Conservation (phyloP, 2,329 filamentous ascomycete genomes). For the Calonectria henricotiae region DNA sequence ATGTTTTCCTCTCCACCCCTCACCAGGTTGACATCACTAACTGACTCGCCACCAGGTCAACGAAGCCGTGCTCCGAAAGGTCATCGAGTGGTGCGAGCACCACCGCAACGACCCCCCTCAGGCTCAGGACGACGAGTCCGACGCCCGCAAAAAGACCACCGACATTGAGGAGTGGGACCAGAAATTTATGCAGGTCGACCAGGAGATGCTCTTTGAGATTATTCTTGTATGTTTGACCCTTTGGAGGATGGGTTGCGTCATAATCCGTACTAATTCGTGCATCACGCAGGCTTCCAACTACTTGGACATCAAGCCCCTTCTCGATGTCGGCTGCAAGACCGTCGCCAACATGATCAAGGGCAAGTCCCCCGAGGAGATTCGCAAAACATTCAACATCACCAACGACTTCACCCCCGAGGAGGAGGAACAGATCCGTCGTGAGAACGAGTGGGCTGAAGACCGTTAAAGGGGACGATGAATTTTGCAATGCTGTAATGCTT, state of each 20-base stretch:
- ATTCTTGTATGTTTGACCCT: conserved; percentile 80
- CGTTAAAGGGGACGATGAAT: conserved; percentile 64
- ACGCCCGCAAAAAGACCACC: conserved; percentile 97
- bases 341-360: conserved; percentile 99
- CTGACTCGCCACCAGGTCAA: conserved; percentile 76
- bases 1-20: conserved; percentile 52
- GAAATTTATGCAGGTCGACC: conserved; percentile 99
- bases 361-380: conserved; percentile 98
- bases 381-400: conserved; percentile 99
- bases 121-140: conserved; percentile 89
- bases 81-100: conserved; percentile 98
- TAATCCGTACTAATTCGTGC: conserved; percentile 46
- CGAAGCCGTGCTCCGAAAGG: conserved; percentile 93
- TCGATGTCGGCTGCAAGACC: conserved; percentile 99
- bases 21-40: conserved; percentile 36
- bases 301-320: conserved; percentile 97
- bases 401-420: conserved; percentile 99
- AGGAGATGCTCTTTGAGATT: conserved; percentile 99
- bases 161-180: conserved; percentile 99
- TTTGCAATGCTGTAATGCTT: conserved; percentile 37
- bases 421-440: conserved; percentile 95
- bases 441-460: conserved; percentile 94
- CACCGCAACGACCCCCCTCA: conserved; percentile 92
- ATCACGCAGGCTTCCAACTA: conserved; percentile 89
- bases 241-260: no score